Conservation (phyloP, 169 alveolate species). For the Cardiosporidium cionae region DNA sequence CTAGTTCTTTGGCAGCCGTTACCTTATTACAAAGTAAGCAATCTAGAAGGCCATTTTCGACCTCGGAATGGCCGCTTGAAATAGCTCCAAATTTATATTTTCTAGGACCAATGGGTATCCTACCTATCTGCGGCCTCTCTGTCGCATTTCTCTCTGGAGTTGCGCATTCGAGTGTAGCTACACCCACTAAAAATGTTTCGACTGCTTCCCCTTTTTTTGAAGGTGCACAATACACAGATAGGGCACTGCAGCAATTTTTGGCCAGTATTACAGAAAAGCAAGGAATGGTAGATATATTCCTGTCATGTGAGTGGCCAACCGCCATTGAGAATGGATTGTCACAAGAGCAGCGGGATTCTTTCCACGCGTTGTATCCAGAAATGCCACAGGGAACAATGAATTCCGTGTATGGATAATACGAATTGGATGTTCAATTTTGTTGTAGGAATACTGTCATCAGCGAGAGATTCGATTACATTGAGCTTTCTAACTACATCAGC, state of each 20-base stretch:
- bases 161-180: too few species aligned
- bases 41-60: too few species aligned
- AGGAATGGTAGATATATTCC: not conserved
- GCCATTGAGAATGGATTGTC: not conserved
- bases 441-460: too few species aligned
- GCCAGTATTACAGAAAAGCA: not conserved
- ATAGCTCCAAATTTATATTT: not conserved
- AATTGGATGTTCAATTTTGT: too few species aligned
- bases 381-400: too few species aligned
- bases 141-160: not conserved
- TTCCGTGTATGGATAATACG: too few species aligned
- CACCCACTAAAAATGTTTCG: not conserved
- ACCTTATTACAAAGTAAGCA: not conserved
- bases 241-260: not conserved
- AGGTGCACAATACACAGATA: not conserved
- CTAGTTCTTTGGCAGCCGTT: not conserved
- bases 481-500: too few species aligned
- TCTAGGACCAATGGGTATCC: not conserved
- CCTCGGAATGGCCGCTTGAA: too few species aligned
- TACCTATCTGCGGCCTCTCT: not conserved
- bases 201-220: not conserved
- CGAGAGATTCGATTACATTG: too few species aligned
- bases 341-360: not conserved
- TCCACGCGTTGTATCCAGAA: too few species aligned
- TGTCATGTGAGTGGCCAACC: not conserved